Base-by-base conservation (phyloP, 2,329 filamentous ascomycete species). In the Sporothrix luriei region DNA sequence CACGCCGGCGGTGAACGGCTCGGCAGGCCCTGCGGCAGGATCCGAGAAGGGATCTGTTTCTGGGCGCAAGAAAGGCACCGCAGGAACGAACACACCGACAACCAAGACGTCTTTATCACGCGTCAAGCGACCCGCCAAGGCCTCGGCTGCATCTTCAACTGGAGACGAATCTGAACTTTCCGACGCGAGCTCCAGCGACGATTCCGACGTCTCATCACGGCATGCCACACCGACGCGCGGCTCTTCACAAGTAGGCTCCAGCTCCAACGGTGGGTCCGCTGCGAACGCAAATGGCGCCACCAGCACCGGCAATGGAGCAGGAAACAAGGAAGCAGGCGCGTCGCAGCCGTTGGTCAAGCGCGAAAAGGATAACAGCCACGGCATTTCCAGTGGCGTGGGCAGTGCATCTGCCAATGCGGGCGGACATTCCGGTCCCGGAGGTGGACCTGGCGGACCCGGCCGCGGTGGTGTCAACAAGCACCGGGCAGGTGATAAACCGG, bases 91-190 rank as follows among this genome's bases (percentile, higher is more conserved):
- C 68, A 57, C 70, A 29, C 55, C 74, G 21, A 75, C 76, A 69
- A 83, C 81, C 73, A 90, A 90, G 75, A 89, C 87, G n/a, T 84
- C 83, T 11, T 79, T 90, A 3, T 88, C 86, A 29, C 84, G 87
- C 40, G 84, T 90, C 33, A 90, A 89, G 78, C 87, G 85, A 73
- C 85, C 79, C 55, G 82, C 81, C 59, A 86, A 88, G 76, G 87
- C 87, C 72, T 90, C 87, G 2, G 87, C 71, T 0, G 68, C 88
- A 2, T 87, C 86, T 4, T 88, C 87, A 4, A 86, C 85, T 6
- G 87, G 84, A 3, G 62, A 65, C 66, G 88, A 90, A 71, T 89
- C 87, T 74, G 88, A 90, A 75, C 81, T 90, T 52, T 90, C 87
- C 0, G 88, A 90, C 67, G 87, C 87, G 9, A 87, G 87, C 57